phyloP scores from a whole-genome alignment of 2,329 filamentous ascomycete species.

The Pezicula radicicola region DNA sequence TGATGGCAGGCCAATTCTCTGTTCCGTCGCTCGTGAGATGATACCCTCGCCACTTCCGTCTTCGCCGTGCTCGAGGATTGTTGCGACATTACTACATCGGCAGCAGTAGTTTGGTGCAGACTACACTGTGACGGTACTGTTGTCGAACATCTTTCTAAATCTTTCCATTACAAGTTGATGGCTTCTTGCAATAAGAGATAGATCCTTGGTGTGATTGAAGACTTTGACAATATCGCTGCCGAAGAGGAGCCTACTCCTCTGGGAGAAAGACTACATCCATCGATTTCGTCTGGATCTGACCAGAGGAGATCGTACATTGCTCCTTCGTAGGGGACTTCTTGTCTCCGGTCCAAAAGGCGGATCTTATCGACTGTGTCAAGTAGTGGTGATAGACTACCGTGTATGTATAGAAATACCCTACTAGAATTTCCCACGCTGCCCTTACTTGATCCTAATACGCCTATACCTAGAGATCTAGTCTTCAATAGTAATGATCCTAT shows the following conservation, averaged over 20 bases:
- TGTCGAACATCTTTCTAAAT: constrained; percentile 99
- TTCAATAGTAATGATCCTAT: constrained; percentile 36
- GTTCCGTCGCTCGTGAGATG: too few species aligned
- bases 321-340: constrained; percentile 97
- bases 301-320: constrained; percentile 98
- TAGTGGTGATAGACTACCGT: constrained; percentile 86
- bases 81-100: constrained; percentile 85
- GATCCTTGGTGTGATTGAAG: constrained; percentile 93
- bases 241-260: constrained; percentile 95
- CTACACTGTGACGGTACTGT: constrained; percentile 97
- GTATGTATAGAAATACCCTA: constrained; percentile 90
- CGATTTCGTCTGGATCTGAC: constrained; percentile 97
- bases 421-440: constrained; percentile 64
- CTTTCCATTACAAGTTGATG: constrained; percentile 99
- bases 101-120: constrained; percentile 97
- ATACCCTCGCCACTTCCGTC: constrained; percentile 70
- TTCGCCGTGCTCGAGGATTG: constrained; percentile 88
- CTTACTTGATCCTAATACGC: constrained; percentile 67
- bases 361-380: constrained; percentile 97
- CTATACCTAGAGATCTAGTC: constrained; percentile 75
- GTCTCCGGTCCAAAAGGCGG: constrained; percentile 88
- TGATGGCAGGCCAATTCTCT: too few species aligned
- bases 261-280: constrained; percentile 92
- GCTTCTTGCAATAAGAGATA: constrained; percentile 87
- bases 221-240: constrained; percentile 92